Evolutionary conservation across 192 early-diverging fungal genomes (phyloP).

Genomic region (Thoreauomyces humboldtii): DNA sequence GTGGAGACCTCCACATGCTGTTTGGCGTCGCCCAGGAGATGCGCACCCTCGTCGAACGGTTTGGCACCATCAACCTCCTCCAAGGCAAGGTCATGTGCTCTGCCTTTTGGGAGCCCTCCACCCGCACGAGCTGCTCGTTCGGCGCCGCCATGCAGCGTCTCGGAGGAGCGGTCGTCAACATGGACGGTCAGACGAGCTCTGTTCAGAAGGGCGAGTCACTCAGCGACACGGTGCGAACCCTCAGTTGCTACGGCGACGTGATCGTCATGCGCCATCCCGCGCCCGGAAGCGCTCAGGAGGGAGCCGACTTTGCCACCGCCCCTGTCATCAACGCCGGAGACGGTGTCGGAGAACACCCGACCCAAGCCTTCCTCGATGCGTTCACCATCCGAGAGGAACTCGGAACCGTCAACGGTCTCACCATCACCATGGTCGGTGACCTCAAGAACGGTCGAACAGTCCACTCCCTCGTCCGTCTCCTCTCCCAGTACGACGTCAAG

Average conservation of each 20-base stretch:
- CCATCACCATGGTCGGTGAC: conserved; percentile 93
- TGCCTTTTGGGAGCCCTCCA: conserved; percentile 96
- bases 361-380: conserved; percentile 94
- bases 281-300: conserved; percentile 76
- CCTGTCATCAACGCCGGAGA: conserved; percentile 98
- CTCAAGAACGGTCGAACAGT: conserved; percentile 97
- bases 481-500: conserved; percentile 89
- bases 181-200: conserved; percentile 80
- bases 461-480: conserved; percentile 87
- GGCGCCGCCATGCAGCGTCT: conserved; percentile 92
- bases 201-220: conserved; percentile 95
- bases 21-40: conserved; percentile 98
- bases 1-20: conserved; percentile 89
- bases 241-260: conserved; percentile 88
- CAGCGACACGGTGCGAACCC: conserved; percentile 91
- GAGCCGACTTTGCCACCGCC: conserved; percentile 83
- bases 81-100: conserved; percentile 88
- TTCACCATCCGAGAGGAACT: conserved; percentile 92
- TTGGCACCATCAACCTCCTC: conserved; percentile 80
- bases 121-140: conserved; percentile 91
- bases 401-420: conserved; percentile 93
- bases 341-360: conserved; percentile 96
- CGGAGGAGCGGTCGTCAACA: conserved; percentile 85
- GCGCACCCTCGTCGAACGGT: conserved; percentile 88
- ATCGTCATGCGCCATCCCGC: conserved; percentile 93